These are phyloP conservation scores for Yarrowia hollandica DNA, from an alignment of 805 yeast genomes.

Conservation along the genomic window DNA sequence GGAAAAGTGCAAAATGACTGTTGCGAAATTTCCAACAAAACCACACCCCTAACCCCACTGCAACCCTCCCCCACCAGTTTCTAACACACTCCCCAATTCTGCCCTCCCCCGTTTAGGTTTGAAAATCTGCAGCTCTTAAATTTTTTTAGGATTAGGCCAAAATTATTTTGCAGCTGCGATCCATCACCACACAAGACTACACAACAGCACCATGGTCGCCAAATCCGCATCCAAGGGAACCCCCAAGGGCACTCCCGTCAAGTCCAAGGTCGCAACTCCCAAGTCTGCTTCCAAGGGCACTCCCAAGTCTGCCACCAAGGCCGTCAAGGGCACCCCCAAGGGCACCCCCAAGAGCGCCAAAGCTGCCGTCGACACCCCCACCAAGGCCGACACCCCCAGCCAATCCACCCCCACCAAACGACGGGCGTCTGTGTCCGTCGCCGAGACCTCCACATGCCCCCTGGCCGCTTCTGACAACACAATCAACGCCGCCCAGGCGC, in stretches of 20 bases:
- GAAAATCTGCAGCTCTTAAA: slow-evolving; percentile 24
- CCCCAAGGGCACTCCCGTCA: slow-evolving; percentile 16
- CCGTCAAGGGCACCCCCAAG: slow-evolving; percentile 19
- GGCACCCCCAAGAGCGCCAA: not conserved
- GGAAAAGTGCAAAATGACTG: no score
- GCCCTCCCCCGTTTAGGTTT: slow-evolving; percentile 1
- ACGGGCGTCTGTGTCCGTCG: not conserved
- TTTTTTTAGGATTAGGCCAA: slow-evolving; percentile 5
- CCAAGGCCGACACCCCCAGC: not conserved
- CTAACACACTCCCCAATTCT: not conserved
- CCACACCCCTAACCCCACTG: no score
- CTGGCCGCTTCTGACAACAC: slow-evolving; percentile 36
- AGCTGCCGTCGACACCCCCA: not conserved
- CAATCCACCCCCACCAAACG: slow-evolving; percentile 16
- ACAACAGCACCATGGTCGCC: not conserved
- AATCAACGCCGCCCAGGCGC: slow-evolving; percentile 50
- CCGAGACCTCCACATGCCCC: slow-evolving; percentile 13
- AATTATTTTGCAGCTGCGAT: slow-evolving; percentile 5
- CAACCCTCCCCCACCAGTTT: no score
- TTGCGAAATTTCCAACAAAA: no score
- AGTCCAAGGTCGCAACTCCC: not conserved
- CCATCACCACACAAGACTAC: not conserved
- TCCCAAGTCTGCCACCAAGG: not conserved
- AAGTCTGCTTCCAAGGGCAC: not conserved
- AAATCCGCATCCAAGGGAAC: slow-evolving; percentile 7